Percentiles rank a stretch among this genome's conserved stretches.
Conservation (phyloP, 1,284 basidiomycete species). For the Austroboletus niveus region DNA sequence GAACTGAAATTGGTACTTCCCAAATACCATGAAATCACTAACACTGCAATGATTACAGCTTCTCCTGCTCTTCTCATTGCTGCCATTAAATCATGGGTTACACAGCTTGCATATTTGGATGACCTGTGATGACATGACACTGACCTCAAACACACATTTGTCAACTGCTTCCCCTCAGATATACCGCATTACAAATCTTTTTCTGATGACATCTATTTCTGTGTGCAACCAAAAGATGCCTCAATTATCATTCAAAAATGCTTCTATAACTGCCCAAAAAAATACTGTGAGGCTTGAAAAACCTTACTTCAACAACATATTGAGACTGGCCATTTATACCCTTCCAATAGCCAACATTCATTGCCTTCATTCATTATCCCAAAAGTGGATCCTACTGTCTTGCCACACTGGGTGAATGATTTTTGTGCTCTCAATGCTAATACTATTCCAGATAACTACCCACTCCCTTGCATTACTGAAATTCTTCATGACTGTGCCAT, state of each 20-base stretch:
- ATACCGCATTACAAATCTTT: neutral
- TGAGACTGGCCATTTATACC: conserved; percentile 22
- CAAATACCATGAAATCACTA: no score
- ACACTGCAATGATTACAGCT: no score
- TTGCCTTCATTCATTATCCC: conserved; percentile 12
- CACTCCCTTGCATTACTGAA: conserved; percentile 15
- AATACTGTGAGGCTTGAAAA: conserved; percentile 29
- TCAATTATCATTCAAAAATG: conserved; percentile 12
- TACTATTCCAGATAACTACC: conserved; percentile 19
- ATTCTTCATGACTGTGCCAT: no score
- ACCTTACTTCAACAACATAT: conserved; percentile 30
- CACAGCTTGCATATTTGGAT: neutral
- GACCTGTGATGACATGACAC: neutral
- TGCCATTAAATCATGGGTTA: no score
- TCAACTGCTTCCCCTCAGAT: neutral
- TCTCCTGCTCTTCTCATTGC: no score
- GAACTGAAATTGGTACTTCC: no score
- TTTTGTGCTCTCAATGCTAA: conserved; percentile 19
- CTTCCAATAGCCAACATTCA: neutral
- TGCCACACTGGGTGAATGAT: conserved; percentile 19
- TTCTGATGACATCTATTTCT: neutral
- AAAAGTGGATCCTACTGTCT: conserved; percentile 3
- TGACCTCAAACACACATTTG: neutral
- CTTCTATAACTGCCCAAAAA: conserved; percentile 24
- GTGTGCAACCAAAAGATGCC: conserved; percentile 20